A percentile compares a stretch with the other conserved stretches of the same genome.
Evolutionary conservation across 2,329 filamentous ascomycete species (phyloP).

Genomic region (Fusarium foetens): DNA sequence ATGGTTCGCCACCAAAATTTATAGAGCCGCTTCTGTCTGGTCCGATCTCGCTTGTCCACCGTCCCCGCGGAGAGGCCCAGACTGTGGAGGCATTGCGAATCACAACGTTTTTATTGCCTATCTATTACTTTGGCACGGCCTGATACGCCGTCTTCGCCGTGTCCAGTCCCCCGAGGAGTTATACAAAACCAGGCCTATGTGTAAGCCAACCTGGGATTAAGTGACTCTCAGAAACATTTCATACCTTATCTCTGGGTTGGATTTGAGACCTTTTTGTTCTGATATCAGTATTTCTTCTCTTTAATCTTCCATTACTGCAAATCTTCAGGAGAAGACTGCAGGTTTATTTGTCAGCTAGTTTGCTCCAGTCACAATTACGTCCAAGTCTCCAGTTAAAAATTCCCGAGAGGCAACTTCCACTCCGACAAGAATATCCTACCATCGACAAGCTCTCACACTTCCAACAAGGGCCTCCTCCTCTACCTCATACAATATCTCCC

Average conservation of each 20-base stretch:
- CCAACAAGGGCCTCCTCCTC: background rate
- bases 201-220: background rate
- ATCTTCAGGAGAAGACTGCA: conserved; percentile 8
- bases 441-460: conserved; percentile 12
- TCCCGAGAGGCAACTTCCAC: conserved; percentile 11
- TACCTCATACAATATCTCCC: background rate
- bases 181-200: conserved; percentile 13
- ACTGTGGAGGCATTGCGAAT: conserved; percentile 48
- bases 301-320: background rate
- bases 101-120: conserved; percentile 47
- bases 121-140: conserved; percentile 15
- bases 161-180: conserved; percentile 39
- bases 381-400: conserved; percentile 16
- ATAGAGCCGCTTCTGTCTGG: conserved; percentile 7
- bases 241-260: conserved; percentile 7
- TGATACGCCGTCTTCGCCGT: conserved; percentile 26
- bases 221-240: conserved; percentile 5
- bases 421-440: conserved; percentile 4
- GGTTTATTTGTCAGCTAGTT: conserved; percentile 41
- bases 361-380: background rate
- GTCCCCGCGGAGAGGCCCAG: background rate
- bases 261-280: background rate
- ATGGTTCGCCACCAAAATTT: conserved; percentile 14
- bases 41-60: conserved; percentile 38
- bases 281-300: background rate